Evolutionary conservation across 169 alveolate species (phyloP), one percentile per base, ranked within the genome.

Genomic region (Plasmodium malariae): DNA sequence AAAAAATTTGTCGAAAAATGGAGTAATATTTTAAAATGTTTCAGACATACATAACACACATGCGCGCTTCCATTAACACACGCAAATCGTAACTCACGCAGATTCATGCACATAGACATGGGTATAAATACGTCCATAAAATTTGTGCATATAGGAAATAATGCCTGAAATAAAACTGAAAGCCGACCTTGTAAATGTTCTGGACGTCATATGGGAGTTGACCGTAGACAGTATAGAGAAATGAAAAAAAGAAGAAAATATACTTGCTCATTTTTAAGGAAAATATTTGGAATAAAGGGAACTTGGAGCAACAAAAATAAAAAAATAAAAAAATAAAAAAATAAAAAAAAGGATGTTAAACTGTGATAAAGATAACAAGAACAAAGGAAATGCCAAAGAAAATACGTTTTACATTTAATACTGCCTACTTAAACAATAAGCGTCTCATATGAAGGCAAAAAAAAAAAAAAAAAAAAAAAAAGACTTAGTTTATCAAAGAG

Each of bases 181-280:
- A 28, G 32, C 37, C 26, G 67, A 85, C 92, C 92, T 85, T 85
- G 24, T 85, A 85, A n/a, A 85, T 85, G n/a, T 70, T 45, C 49
- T 54, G 87, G 40, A 85, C 87, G 19, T 85, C 87, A 32, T 85
- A 85, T 11, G 92, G 87, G 19, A 85, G 36, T 85, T 85, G 92
- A 19, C 76, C 92, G 21, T 57, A 54, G 30, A 57, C 76, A 34
- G 37, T 32, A 37, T 63, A 85, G 32, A 74, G 57, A 36, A 74
- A 57, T 36, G 24, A 54, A 12, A 57, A 57, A 28, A 57, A 43
- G 30, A 57, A 14, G 57, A 74, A 74, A 21, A 74, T 57, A 43
- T n/a, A 57, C 36, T 37, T 17, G 4, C 21, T 55, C 88, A 74
- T 74, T 74, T 74, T 74, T 7, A 34, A 40, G 36, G 36, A 32